These are phyloP conservation scores for Zizania latifolia DNA, from an alignment of 176 grass and related monocot genomes.

Conservation along the genomic window DNA sequence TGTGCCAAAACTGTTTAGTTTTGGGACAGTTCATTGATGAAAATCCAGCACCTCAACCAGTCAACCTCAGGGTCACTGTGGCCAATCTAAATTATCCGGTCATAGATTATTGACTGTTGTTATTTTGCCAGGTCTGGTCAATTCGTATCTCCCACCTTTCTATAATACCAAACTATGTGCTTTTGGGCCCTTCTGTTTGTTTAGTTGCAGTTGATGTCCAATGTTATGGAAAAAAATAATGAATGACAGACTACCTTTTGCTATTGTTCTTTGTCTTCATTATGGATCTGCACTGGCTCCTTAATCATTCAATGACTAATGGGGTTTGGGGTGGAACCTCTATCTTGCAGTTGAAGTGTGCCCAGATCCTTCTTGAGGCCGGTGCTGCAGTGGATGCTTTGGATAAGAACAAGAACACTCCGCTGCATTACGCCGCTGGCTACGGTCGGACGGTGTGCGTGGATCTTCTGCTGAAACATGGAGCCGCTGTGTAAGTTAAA, in stretches of 20 bases:
- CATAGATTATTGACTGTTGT: neutral
- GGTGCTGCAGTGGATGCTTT: constrained; percentile 66
- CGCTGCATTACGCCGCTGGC: constrained; percentile 80
- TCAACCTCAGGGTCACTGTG: neutral
- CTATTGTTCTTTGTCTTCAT: neutral
- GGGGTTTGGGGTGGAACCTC: neutral
- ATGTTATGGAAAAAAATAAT: neutral
- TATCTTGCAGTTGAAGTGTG: constrained; percentile 62
- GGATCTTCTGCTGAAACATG: constrained; percentile 70
- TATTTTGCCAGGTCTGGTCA: neutral
- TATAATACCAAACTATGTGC: neutral
- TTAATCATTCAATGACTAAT: neutral
- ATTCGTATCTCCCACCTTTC: neutral
- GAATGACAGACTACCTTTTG: neutral
- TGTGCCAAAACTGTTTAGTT: neutral
- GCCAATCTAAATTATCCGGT: neutral
- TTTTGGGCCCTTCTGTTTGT: neutral
- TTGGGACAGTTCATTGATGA: neutral
- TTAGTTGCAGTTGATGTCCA: neutral
- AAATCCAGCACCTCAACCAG: neutral
- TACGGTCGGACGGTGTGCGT: constrained; percentile 86
- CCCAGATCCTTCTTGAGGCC: constrained; percentile 60
- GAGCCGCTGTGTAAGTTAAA: constrained; percentile 85
- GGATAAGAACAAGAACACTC: constrained; percentile 95
- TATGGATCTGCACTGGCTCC: neutral